phyloP scores from a whole-genome alignment of 2,329 filamentous ascomycete genomes.

The Cyphellophora attinorum region DNA sequence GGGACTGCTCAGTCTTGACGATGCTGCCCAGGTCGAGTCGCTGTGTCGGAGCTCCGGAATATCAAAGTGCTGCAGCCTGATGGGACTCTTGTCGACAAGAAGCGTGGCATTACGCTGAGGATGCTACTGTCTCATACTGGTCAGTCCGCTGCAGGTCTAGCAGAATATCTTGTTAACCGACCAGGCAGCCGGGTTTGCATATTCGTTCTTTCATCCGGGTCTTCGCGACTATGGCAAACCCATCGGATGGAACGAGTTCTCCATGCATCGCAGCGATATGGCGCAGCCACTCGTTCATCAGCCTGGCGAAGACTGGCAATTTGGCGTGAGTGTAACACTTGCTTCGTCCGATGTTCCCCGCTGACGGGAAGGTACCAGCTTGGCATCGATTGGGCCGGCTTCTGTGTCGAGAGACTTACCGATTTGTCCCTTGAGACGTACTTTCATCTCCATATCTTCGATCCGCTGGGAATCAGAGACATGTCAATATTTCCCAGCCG shows the following conservation, averaged over 20 bases:
- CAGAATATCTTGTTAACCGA: too few species aligned
- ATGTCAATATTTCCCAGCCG: conserved; percentile 48
- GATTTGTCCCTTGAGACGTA: conserved; percentile 38
- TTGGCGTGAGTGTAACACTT: conserved; percentile 38
- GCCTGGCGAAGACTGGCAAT: conserved; percentile 54
- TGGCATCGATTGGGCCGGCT: conserved; percentile 44
- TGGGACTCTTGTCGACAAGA: conserved; percentile 23
- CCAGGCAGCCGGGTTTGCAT: conserved; percentile 27
- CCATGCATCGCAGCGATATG: conserved; percentile 43
- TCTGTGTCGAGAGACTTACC: conserved; percentile 36
- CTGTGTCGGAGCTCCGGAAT: conserved; percentile 33
- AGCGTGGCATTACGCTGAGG: conserved; percentile 37
- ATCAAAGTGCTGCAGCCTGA: conserved; percentile 34
- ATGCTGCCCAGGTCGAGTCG: conserved; percentile 34
- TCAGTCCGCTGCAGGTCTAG: too few species aligned
- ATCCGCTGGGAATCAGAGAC: conserved; percentile 37
- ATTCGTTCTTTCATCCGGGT: conserved; percentile 36
- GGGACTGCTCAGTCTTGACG: conserved; percentile 39
- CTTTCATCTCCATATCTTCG: conserved; percentile 37
- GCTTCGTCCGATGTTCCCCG: conserved; percentile 20
- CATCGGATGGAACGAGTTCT: conserved; percentile 49
- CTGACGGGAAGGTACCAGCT: conserved; percentile 30
- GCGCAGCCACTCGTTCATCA: conserved; percentile 49
- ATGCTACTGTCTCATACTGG: conserved; percentile 43
- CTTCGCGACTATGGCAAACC: conserved; percentile 31